phyloP scores from a whole-genome alignment of 108 stramenopile species.

The Discostella stelligeroides region DNA sequence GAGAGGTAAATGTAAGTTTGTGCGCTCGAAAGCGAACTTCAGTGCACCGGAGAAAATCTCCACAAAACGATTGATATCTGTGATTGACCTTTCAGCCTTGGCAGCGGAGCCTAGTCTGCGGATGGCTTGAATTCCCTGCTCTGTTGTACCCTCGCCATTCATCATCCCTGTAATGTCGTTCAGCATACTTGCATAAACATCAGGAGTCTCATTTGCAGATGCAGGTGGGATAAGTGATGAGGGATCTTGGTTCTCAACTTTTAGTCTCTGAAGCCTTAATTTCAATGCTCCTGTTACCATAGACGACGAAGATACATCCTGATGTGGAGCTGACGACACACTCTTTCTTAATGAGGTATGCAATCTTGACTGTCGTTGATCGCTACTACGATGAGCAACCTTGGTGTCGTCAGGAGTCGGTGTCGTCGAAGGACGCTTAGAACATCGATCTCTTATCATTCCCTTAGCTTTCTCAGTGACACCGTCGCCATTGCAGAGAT shows the following conservation, averaged over 20 bases:
- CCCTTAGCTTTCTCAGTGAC: slow-evolving; percentile 51
- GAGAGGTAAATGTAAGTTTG: slow-evolving; percentile 63
- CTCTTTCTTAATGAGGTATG: slow-evolving; percentile 33
- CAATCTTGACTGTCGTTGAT: slow-evolving; percentile 10
- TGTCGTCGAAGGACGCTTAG: slow-evolving; percentile 20
- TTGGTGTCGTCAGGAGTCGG: slow-evolving; percentile 11
- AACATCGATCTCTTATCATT: slow-evolving; percentile 61
- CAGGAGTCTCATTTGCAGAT: slow-evolving; percentile 3
- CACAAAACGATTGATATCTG: neutral
- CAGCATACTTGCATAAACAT: slow-evolving; percentile 4
- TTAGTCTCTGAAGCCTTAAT: slow-evolving; percentile 29
- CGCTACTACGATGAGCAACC: slow-evolving; percentile 3
- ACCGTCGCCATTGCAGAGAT: slow-evolving; percentile 51
- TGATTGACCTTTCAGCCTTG: slow-evolving; percentile 1
- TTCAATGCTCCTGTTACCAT: slow-evolving; percentile 27
- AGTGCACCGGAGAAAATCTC: slow-evolving; percentile 46
- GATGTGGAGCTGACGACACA: neutral
- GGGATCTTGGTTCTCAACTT: slow-evolving; percentile 24
- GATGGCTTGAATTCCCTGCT: slow-evolving; percentile 10
- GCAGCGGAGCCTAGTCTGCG: slow-evolving; percentile 1
- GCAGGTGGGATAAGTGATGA: slow-evolving; percentile 7
- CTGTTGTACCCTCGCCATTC: slow-evolving; percentile 1
- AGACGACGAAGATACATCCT: slow-evolving; percentile 23
- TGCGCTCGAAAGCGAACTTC: slow-evolving; percentile 62
- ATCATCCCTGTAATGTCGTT: slow-evolving; percentile 13